Conservation (phyloP, 2,329 filamentous ascomycete genomes). For the Neopestalotiopsis clavispora region DNA sequence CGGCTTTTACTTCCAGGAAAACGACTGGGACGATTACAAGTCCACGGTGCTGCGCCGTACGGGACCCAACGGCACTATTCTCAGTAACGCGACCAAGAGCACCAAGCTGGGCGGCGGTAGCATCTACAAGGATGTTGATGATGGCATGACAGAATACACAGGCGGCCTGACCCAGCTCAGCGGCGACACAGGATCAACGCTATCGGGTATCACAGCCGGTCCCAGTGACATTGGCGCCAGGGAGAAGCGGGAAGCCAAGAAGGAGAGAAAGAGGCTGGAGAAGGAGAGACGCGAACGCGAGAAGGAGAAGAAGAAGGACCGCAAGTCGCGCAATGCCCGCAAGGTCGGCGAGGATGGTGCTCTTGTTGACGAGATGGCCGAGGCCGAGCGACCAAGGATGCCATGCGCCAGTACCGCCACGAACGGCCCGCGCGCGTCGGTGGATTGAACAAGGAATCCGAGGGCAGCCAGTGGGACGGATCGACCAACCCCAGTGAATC, state of each 20-base stretch:
- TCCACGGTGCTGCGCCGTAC: conserved; percentile 87
- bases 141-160: conserved; percentile 45
- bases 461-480: conserved; percentile 81
- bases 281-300: conserved; percentile 40
- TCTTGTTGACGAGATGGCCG: conserved; percentile 67
- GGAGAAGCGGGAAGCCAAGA: conserved; percentile 56
- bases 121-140: conserved; percentile 76
- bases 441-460: conserved; percentile 82
- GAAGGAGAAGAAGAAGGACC: conserved; percentile 48
- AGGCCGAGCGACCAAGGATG: conserved; percentile 66
- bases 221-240: conserved; percentile 60
- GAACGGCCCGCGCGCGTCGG: conserved; percentile 88
- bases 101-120: conserved; percentile 89
- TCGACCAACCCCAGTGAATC: conserved; percentile 70
- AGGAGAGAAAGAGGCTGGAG: conserved; percentile 56
- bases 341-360: conserved; percentile 63
- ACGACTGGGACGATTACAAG: conserved; percentile 99
- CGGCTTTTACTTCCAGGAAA: conserved; percentile 83
- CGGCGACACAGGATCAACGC: conserved; percentile 49
- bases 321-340: conserved; percentile 40
- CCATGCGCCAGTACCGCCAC: conserved; percentile 82
- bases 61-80: conserved; percentile 85
- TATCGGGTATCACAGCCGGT: conserved; percentile 63
- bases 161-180: conserved; percentile 38
- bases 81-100: conserved; percentile 80